Percentiles rank a stretch among this genome's conserved stretches.
These are phyloP conservation scores for Pseudocercospora cruenta DNA, from an alignment of 2,329 filamentous ascomycete species.

Conservation along the genomic window DNA sequence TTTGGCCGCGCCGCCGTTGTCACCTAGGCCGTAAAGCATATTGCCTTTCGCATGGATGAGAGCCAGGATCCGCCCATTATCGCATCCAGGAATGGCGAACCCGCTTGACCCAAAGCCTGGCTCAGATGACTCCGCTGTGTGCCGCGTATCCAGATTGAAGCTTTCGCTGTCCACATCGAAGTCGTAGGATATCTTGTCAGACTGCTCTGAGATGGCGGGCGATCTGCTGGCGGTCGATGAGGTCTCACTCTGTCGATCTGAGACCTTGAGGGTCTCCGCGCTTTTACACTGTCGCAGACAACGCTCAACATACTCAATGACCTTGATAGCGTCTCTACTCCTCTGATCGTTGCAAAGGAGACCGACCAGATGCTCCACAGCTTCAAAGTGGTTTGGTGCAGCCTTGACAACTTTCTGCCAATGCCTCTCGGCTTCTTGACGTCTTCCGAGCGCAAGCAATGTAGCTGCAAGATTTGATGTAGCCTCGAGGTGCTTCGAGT, in stretches of 20 bases:
- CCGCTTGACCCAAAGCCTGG: slow-evolving; percentile 75
- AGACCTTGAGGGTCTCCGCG: slow-evolving; percentile 51
- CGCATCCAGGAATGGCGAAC: slow-evolving; percentile 79
- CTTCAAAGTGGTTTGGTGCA: slow-evolving; percentile 88
- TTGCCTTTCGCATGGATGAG: slow-evolving; percentile 98
- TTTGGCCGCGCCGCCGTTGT: slow-evolving; percentile 76
- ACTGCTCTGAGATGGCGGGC: slow-evolving; percentile 57
- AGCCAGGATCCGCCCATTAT: slow-evolving; percentile 92
- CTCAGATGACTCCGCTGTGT: slow-evolving; percentile 47
- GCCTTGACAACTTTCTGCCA: slow-evolving; percentile 85
- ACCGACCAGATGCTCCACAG: slow-evolving; percentile 90
- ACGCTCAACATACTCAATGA: slow-evolving; percentile 83
- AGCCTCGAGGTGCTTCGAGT: slow-evolving; percentile 79
- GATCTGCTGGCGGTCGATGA: slow-evolving; percentile 57
- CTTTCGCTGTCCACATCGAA: slow-evolving; percentile 52
- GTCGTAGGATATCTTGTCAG: slow-evolving; percentile 62
- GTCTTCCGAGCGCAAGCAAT: slow-evolving; percentile 78
- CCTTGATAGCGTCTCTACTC: slow-evolving; percentile 79
- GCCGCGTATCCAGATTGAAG: slow-evolving; percentile 43
- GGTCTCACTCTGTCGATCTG: slow-evolving; percentile 63
- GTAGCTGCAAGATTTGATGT: slow-evolving; percentile 92
- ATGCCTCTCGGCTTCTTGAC: slow-evolving; percentile 79
- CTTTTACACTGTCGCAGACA: slow-evolving; percentile 60
- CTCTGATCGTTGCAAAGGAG: slow-evolving; percentile 81
- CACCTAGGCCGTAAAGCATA: slow-evolving; percentile 88